Conservation (phyloP, 805 yeast genomes). For the Candida palmyrensis region DNA sequence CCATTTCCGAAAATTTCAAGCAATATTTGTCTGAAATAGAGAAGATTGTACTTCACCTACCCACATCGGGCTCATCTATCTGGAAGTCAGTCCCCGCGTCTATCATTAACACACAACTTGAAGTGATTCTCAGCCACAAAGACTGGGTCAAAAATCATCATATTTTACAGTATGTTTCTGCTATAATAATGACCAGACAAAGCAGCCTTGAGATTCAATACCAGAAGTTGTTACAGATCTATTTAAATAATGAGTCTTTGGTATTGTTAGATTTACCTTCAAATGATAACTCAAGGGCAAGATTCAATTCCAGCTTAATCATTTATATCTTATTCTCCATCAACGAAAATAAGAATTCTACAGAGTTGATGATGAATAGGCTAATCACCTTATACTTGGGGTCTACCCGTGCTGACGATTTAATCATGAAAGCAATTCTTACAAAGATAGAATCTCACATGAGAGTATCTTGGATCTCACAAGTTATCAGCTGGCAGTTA, state of each 20-base stretch:
- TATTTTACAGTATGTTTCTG: slow-evolving; percentile 43
- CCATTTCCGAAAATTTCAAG: slow-evolving; percentile 23
- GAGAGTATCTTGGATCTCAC: slow-evolving; percentile 59
- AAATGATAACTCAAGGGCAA: slow-evolving; percentile 11
- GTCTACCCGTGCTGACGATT: slow-evolving; percentile 54
- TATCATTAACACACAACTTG: slow-evolving; percentile 59
- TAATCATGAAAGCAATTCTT: slow-evolving; percentile 53
- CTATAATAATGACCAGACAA: slow-evolving; percentile 32
- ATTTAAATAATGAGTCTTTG: slow-evolving; percentile 48
- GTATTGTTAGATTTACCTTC: slow-evolving; percentile 23
- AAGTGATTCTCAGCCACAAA: slow-evolving; percentile 45
- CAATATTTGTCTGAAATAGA: slow-evolving; percentile 20
- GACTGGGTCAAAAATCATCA: slow-evolving; percentile 40
- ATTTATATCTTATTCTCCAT: slow-evolving; percentile 46
- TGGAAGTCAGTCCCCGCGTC: slow-evolving; percentile 28
- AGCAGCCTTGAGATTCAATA: slow-evolving; percentile 33
- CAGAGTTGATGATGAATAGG: slow-evolving; percentile 41
- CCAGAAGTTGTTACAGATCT: slow-evolving; percentile 56
- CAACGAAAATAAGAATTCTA: slow-evolving; percentile 45
- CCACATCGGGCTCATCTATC: slow-evolving; percentile 8
- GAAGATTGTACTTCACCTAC: slow-evolving; percentile 10
- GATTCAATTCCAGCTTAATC: slow-evolving; percentile 42
- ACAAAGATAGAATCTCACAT: slow-evolving; percentile 50
- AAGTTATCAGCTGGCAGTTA: slow-evolving; percentile 64
- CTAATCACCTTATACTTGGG: slow-evolving; percentile 56